phyloP scores from a whole-genome alignment of 2,329 filamentous ascomycete species.

The Phaeophleospora eucalypticola region DNA sequence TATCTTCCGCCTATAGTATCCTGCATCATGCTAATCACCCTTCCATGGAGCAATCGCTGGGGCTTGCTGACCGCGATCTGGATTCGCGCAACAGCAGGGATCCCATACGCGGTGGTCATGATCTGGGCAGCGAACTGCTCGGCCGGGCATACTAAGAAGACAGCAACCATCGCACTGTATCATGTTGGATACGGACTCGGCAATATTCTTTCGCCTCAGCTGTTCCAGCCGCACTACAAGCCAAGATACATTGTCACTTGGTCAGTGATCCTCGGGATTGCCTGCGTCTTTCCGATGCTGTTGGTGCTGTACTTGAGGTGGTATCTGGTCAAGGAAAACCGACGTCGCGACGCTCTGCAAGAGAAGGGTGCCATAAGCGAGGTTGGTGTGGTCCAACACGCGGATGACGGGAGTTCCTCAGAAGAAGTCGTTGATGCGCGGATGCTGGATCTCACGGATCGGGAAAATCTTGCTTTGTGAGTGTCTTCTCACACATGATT shows the following conservation, averaged over 20 bases:
- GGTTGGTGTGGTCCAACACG: slow-evolving; percentile 15
- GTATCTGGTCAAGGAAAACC: slow-evolving; percentile 41
- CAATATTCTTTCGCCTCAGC: slow-evolving; percentile 37
- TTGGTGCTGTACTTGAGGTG: slow-evolving; percentile 38
- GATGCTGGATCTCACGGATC: slow-evolving; percentile 24
- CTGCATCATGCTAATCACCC: slow-evolving; percentile 34
- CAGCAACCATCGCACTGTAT: slow-evolving; percentile 40
- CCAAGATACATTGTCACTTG: slow-evolving; percentile 15
- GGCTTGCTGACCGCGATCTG: slow-evolving; percentile 38
- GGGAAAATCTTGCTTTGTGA: slow-evolving; percentile 23
- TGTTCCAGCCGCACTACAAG: slow-evolving; percentile 30
- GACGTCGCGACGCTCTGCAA: slow-evolving; percentile 32
- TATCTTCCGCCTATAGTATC: slow-evolving; percentile 38
- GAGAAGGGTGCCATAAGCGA: slow-evolving; percentile 11
- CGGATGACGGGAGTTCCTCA: slow-evolving; percentile 11
- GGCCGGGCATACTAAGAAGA: slow-evolving; percentile 43
- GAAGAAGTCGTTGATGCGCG: slow-evolving; percentile 25
- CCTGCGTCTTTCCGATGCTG: slow-evolving; percentile 36
- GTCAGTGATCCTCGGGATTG: slow-evolving; percentile 14
- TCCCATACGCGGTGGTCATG: slow-evolving; percentile 40
- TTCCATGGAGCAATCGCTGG: slow-evolving; percentile 39
- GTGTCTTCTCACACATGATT: too few relatives aligned
- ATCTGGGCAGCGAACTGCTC: slow-evolving; percentile 22
- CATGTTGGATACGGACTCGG: slow-evolving; percentile 37
- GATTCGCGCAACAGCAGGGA: slow-evolving; percentile 37